Evolutionary conservation across 192 early-diverging fungal genomes (phyloP).

Genomic region (Entophlyctis luteolus): DNA sequence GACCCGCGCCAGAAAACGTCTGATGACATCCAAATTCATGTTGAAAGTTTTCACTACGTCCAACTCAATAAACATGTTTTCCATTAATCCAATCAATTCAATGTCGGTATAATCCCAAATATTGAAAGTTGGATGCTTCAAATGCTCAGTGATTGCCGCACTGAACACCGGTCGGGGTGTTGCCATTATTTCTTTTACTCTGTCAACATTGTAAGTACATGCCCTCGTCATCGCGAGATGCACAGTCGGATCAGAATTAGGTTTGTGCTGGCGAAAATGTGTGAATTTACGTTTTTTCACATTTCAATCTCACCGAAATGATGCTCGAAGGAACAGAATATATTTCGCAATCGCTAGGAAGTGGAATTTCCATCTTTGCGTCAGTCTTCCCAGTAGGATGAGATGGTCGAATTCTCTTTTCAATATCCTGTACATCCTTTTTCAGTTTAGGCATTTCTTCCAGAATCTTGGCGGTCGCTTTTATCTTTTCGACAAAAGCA

Average conservation of each 20-base stretch:
- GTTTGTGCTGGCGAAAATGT: conserved; percentile 13
- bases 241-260: conserved; percentile 16
- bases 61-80: conserved; percentile 44
- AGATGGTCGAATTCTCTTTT: conserved; percentile 8
- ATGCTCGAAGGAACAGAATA: too few relatives aligned
- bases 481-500: conserved; percentile 16
- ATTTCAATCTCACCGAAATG: too few relatives aligned
- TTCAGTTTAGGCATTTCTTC: conserved; percentile 19
- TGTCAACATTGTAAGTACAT: neutral
- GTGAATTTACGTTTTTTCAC: too few relatives aligned
- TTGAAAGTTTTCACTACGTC: conserved; percentile 32
- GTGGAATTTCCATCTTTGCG: too few relatives aligned
- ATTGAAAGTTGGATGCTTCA: conserved; percentile 43
- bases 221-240: conserved; percentile 19
- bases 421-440: conserved; percentile 13
- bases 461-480: conserved; percentile 14
- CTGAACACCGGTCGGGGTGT: conserved; percentile 27
- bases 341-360: too few relatives aligned
- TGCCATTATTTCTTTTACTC: neutral
- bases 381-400: too few relatives aligned
- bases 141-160: conserved; percentile 15
- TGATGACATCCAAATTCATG: conserved; percentile 22
- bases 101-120: conserved; percentile 47
- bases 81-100: conserved; percentile 39
- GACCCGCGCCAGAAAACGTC: conserved; percentile 29